Conservation (phyloP, 345 rosid species). For the Carallia pectinifolia region DNA sequence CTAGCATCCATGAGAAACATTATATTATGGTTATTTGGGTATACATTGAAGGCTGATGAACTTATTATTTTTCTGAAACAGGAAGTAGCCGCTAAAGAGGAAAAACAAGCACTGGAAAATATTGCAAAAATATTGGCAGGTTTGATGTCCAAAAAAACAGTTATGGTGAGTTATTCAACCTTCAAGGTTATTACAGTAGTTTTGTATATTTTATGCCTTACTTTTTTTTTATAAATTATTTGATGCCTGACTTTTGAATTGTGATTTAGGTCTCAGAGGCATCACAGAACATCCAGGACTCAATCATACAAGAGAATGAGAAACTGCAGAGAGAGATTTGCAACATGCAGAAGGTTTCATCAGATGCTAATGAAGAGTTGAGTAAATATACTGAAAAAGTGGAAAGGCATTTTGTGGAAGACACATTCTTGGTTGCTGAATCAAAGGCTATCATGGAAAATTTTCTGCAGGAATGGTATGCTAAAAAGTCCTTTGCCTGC, state of each 20-base stretch:
- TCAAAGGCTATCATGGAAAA: slow-evolving; percentile 48
- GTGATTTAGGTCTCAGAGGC: slow-evolving; percentile 59
- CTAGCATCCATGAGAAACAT: background rate
- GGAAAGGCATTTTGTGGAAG: slow-evolving; percentile 50
- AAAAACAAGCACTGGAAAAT: slow-evolving; percentile 63
- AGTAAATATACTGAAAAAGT: slow-evolving; percentile 42
- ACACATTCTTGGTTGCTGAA: slow-evolving; percentile 62
- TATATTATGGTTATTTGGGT: background rate
- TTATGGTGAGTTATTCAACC: slow-evolving; percentile 43
- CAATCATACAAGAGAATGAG: slow-evolving; percentile 42
- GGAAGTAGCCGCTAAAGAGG: slow-evolving; percentile 79
- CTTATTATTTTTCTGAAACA: slow-evolving; percentile 32
- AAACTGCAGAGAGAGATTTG: slow-evolving; percentile 54
- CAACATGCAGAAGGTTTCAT: slow-evolving; percentile 56
- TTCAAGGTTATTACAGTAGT: background rate
- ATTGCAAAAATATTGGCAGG: slow-evolving; percentile 57
- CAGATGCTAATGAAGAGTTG: slow-evolving; percentile 48
- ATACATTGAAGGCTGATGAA: slow-evolving; percentile 6
- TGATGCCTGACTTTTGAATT: slow-evolving; percentile 15
- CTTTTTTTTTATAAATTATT: background rate
- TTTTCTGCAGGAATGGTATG: slow-evolving; percentile 64
- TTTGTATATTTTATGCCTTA: slow-evolving; percentile 13
- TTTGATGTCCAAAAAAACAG: slow-evolving; percentile 63
- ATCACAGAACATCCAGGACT: slow-evolving; percentile 46
- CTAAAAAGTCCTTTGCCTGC: background rate